These are phyloP conservation scores for Coniochaeta sp. DNA, from an alignment of 2,329 filamentous ascomycete species.

Conservation along the genomic window DNA sequence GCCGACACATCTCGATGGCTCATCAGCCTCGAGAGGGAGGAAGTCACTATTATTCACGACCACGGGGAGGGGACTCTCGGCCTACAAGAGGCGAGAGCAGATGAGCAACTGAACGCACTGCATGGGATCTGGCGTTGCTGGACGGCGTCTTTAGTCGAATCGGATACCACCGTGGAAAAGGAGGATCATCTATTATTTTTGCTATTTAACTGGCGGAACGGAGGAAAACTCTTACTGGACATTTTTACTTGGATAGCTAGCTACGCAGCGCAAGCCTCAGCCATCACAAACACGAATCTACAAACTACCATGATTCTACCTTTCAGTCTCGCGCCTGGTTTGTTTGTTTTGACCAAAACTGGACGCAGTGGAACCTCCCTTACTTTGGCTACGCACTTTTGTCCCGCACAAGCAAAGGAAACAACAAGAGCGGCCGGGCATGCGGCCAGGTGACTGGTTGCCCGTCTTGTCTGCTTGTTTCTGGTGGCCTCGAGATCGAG, in stretches of 20 bases:
- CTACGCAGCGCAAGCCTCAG: conserved; percentile 1
- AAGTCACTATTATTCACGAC: neutral
- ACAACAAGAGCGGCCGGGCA: neutral
- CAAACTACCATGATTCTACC: too few relatives aligned
- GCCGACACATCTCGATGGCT: neutral
- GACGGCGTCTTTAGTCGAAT: conserved; percentile 1
- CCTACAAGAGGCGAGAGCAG: neutral
- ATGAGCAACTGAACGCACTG: neutral
- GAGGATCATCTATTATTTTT: neutral
- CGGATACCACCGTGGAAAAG: conserved; percentile 2
- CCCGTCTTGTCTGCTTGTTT: neutral
- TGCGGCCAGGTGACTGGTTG: neutral
- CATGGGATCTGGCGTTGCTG: conserved; percentile 2
- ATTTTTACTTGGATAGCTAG: neutral
- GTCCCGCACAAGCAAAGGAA: neutral
- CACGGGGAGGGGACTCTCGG: too few relatives aligned
- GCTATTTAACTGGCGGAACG: neutral
- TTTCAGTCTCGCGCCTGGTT: too few relatives aligned
- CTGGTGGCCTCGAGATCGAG: neutral
- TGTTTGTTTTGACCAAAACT: neutral
- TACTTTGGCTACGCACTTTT: neutral
- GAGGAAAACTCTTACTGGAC: neutral
- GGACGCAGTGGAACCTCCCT: neutral
- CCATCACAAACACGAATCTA: neutral
- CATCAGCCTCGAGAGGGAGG: neutral